These are phyloP conservation scores for Colletotrichum horii DNA, from an alignment of 2,329 filamentous ascomycete species.

Conservation along the genomic window DNA sequence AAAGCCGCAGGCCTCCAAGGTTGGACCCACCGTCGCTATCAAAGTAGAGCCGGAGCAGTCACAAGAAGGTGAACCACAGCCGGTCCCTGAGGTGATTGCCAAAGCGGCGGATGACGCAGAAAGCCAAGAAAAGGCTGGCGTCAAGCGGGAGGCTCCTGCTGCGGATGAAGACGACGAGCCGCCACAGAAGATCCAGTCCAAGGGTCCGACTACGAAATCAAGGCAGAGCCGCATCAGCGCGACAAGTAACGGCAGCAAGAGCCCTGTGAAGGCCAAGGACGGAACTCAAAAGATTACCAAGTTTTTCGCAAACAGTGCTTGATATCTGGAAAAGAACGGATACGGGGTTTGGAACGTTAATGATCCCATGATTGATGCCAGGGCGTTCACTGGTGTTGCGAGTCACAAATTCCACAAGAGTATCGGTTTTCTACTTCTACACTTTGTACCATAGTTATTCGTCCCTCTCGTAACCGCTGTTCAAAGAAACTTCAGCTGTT, in stretches of 20 bases:
- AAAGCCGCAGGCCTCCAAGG: slow-evolving; percentile 3
- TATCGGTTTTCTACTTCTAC: neutral
- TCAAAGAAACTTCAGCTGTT: neutral
- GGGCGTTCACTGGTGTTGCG: neutral
- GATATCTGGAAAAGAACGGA: slow-evolving; percentile 8
- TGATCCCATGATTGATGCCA: neutral
- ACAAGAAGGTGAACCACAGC: slow-evolving; percentile 2
- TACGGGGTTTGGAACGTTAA: neutral
- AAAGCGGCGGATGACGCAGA: neutral
- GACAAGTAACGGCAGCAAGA: slow-evolving; percentile 43
- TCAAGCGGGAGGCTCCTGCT: slow-evolving; percentile 32
- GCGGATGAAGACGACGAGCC: slow-evolving; percentile 22
- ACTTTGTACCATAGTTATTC: neutral
- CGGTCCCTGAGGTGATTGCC: slow-evolving; percentile 26
- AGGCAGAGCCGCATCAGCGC: slow-evolving; percentile 42
- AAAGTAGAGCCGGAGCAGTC: slow-evolving; percentile 24
- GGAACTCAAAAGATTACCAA: slow-evolving; percentile 53
- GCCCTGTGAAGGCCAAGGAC: slow-evolving; percentile 33
- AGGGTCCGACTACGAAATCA: slow-evolving; percentile 19
- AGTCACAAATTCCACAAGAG: neutral
- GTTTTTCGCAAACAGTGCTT: slow-evolving; percentile 50
- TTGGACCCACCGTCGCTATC: slow-evolving; percentile 5
- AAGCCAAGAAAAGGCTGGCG: neutral
- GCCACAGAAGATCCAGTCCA: slow-evolving; percentile 29
- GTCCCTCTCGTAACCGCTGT: neutral